These are phyloP conservation scores for Ulmus americana DNA, from an alignment of 331 rosid species.

Conservation along the genomic window DNA sequence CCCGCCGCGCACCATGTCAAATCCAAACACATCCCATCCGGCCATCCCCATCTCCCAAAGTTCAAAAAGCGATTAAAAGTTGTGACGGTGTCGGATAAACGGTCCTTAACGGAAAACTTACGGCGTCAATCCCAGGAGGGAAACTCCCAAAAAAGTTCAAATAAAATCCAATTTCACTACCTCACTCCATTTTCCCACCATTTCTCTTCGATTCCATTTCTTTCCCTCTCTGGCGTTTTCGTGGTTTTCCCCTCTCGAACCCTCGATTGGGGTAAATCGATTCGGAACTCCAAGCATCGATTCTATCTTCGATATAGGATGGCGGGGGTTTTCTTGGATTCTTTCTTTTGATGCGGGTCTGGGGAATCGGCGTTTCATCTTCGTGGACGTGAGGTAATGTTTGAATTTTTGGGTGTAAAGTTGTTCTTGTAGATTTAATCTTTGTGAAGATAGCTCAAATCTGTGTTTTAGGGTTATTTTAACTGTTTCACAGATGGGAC, in stretches of 20 bases:
- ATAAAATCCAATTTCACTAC: slow-evolving; percentile 3
- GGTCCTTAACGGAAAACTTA: slow-evolving; percentile 7
- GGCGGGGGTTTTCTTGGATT: background rate
- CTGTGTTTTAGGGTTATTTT: slow-evolving; percentile 2
- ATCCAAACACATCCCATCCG: too few relatives aligned
- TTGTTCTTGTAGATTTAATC: background rate
- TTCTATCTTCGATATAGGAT: slow-evolving; percentile 4
- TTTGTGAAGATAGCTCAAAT: background rate
- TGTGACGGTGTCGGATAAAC: background rate
- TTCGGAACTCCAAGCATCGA: slow-evolving; percentile 5
- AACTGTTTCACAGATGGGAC: background rate
- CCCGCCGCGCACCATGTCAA: too few relatives aligned
- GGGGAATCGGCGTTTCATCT: background rate
- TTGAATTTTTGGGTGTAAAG: background rate
- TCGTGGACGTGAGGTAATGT: slow-evolving; percentile 13
- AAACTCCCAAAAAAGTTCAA: slow-evolving; percentile 28
- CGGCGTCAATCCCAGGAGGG: slow-evolving; percentile 45
- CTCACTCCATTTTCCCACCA: slow-evolving; percentile 18
- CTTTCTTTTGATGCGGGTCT: background rate
- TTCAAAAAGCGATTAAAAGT: too few relatives aligned
- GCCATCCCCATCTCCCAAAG: too few relatives aligned
- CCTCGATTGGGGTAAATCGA: slow-evolving; percentile 16
- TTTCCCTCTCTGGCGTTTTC: background rate
- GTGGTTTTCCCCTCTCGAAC: background rate
- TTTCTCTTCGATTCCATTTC: slow-evolving; percentile 8